Evolutionary conservation across 2,329 filamentous ascomycete species (phyloP).

Genomic region (Cordyceps fumosorosea): DNA sequence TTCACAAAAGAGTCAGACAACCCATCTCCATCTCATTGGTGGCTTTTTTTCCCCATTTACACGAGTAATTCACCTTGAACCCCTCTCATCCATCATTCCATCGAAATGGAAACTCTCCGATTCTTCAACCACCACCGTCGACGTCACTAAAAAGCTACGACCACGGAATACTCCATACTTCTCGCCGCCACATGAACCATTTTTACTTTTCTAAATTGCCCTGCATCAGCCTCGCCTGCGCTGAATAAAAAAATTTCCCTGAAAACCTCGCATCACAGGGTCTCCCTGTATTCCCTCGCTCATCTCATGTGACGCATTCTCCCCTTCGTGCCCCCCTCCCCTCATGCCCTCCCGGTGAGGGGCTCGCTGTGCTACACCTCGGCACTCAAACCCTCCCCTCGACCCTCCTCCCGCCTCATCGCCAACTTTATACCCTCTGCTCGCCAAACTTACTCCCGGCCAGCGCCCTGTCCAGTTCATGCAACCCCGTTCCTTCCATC

Average conservation of each 20-base stretch:
- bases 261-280: background rate
- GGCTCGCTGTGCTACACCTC: background rate
- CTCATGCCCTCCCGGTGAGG: background rate
- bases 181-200: background rate
- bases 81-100: background rate
- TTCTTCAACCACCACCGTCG: background rate
- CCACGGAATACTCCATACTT: background rate
- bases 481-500: constrained; percentile 1
- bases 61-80: constrained; percentile 4
- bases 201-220: background rate
- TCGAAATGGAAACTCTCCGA: background rate
- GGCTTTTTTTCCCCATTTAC: background rate
- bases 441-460: background rate
- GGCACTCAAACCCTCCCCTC: background rate
- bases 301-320: background rate
- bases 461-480: background rate
- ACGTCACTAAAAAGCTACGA: background rate
- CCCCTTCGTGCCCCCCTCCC: background rate
- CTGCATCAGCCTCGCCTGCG: background rate
- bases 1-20: background rate
- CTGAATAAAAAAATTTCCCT: background rate
- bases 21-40: background rate
- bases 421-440: background rate
- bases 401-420: background rate
- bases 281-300: background rate